These are phyloP conservation scores for Candida chauliodis DNA, from an alignment of 805 yeast genomes.

Conservation along the genomic window DNA sequence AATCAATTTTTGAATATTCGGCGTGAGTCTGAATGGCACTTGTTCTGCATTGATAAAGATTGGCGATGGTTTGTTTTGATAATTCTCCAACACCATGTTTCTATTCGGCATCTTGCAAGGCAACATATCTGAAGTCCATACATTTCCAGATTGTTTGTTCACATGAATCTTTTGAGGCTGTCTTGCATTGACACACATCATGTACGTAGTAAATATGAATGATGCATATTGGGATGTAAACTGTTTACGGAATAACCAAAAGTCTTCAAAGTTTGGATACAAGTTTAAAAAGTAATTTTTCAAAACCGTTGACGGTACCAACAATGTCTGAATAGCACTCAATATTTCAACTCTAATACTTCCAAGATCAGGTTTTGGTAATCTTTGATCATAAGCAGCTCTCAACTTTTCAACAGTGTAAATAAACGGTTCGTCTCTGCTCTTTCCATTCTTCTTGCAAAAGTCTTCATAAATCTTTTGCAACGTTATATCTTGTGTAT, in stretches of 20 bases:
- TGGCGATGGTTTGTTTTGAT: constrained; percentile 62
- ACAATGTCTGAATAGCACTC: constrained; percentile 80
- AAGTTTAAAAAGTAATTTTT: constrained; percentile 69
- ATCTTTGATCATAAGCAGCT: constrained; percentile 88
- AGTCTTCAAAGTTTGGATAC: constrained; percentile 81
- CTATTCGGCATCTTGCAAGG: constrained; percentile 76
- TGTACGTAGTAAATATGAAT: constrained; percentile 84
- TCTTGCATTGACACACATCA: constrained; percentile 90
- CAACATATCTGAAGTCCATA: constrained; percentile 93
- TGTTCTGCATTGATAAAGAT: constrained; percentile 86
- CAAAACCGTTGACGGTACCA: constrained; percentile 82
- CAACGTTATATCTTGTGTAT: constrained; percentile 68
- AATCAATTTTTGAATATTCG: constrained; percentile 88
- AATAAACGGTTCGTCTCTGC: constrained; percentile 86
- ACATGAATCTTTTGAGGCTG: constrained; percentile 92
- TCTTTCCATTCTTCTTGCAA: constrained; percentile 68
- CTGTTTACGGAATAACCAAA: constrained; percentile 95
- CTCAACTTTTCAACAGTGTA: constrained; percentile 81
- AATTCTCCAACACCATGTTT: constrained; percentile 46
- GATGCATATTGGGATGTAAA: constrained; percentile 94
- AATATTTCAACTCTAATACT: constrained; percentile 89
- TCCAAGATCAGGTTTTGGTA: constrained; percentile 88
- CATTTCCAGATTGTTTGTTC: constrained; percentile 76
- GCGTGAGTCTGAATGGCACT: constrained; percentile 95
- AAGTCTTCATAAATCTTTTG: constrained; percentile 84